Base-by-base conservation (phyloP, 139 green algal species). In the Coccomyxa sp. region DNA sequence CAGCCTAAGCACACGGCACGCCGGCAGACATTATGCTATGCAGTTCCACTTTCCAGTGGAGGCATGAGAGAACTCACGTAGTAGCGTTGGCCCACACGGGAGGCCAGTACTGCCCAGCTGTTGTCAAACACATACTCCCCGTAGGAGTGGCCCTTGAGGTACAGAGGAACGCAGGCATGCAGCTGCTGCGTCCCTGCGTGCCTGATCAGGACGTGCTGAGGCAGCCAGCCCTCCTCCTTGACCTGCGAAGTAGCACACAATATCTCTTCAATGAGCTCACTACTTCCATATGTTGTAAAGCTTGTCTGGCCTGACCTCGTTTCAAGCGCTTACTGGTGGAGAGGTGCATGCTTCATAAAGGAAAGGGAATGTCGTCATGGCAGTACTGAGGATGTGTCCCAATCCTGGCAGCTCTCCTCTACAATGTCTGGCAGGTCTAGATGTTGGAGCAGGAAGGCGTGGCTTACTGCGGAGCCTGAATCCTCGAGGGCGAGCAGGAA, bases 71-170 rank as follows among this genome's bases (percentile, higher is more conserved):
- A 22, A 64, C 50, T 18, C 27, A 64, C 50, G 70, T 98, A 98
- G 84, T 98, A 98, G 36, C 39, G 24, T 24, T 83, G 40, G 31
- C 84, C 86, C n/a, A 81, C 76, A 14, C 69, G 55, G 64, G 37
- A 69, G 35, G 40, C 36, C 35, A 78, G 39, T 37, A 58, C 24
- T 27, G 83, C 77, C 41, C 81, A 87, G 40, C 34, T 76, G 39
- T 83, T 76, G 80, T 97, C 93, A 82, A 97, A 97, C 5, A 97
- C 92, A 74, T 97, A 97, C 77, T 97, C 93, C 0, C 93, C 90
- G 50, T 90, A 90, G 7, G 73, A 88, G 78, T 97, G 92, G 0
- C 41, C 76, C 64, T 94, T 94, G 8, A 97, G 77, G 76, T 95
- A 95, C 72, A 95, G 72, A 1, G 92, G 92, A 33, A 78, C 71